Evolutionary conservation across 2,329 filamentous ascomycete species (phyloP).

Genomic region (Sarocladium kiliense): DNA sequence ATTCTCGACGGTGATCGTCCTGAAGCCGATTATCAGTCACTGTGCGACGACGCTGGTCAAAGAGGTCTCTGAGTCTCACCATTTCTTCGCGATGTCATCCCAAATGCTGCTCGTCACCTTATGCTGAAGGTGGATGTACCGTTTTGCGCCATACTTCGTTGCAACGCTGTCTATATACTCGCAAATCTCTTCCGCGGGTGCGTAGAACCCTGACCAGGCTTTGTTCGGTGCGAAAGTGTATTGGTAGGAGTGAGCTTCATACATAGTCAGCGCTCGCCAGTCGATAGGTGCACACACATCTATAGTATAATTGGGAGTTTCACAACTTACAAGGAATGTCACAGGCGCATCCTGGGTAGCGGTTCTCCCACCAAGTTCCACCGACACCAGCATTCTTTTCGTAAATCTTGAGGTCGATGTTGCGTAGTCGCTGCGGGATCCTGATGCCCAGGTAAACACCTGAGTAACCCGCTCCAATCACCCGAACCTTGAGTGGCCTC

Average conservation of each 20-base stretch:
- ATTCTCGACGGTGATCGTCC: constrained; percentile 17
- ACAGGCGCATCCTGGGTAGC: constrained; percentile 5
- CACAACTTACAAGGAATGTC: constrained; percentile 6
- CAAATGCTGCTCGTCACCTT: constrained; percentile 26
- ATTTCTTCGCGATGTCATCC: constrained; percentile 32
- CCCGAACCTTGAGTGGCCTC: constrained; percentile 11
- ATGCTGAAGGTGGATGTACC: constrained; percentile 16
- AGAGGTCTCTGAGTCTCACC: constrained; percentile 10
- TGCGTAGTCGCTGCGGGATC: constrained; percentile 8
- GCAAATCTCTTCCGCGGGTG: constrained; percentile 33
- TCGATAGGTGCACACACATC: too few species aligned
- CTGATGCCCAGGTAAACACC: constrained; percentile 14
- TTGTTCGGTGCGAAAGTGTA: constrained; percentile 9
- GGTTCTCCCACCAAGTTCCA: constrained; percentile 9
- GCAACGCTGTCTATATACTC: constrained; percentile 37
- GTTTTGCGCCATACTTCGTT: constrained; percentile 31
- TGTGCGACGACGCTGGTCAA: background rate
- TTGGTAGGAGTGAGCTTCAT: constrained; percentile 4
- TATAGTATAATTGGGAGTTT: too few species aligned
- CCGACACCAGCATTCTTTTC: constrained; percentile 10
- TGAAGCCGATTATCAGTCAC: background rate
- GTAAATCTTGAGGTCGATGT: constrained; percentile 9
- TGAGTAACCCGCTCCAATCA: constrained; percentile 14
- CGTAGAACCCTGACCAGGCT: constrained; percentile 7
- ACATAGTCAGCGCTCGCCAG: too few species aligned